These are phyloP conservation scores for Pythium grandisporangium DNA, from an alignment of 352 stramenopile genomes.

Conservation along the genomic window DNA sequence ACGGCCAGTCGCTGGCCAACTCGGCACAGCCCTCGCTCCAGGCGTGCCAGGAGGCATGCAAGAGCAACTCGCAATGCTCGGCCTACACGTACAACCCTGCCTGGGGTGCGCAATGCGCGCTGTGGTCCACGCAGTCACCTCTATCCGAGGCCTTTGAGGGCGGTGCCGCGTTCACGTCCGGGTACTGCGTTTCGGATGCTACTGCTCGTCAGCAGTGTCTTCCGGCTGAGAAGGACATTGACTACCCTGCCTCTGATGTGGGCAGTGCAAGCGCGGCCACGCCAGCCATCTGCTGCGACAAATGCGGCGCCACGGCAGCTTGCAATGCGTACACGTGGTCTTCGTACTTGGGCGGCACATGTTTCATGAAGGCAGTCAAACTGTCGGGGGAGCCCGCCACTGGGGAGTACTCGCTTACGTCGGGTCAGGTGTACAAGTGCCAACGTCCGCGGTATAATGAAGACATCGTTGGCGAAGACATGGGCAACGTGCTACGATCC, in stretches of 20 bases:
- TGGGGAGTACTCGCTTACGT: background rate
- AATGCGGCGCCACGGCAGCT: background rate
- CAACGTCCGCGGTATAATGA: background rate
- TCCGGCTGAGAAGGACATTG: background rate
- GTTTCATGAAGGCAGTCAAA: background rate
- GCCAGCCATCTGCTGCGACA: background rate
- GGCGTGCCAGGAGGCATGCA: no score
- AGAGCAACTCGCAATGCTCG: background rate
- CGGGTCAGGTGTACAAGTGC: background rate
- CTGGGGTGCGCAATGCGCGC: background rate
- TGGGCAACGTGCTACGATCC: constrained; percentile 26
- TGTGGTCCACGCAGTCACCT: background rate
- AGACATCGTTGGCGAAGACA: constrained; percentile 1
- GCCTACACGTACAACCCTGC: background rate
- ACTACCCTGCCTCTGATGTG: background rate
- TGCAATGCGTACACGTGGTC: background rate
- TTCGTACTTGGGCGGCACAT: background rate
- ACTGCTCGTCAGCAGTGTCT: background rate
- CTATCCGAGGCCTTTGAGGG: background rate
- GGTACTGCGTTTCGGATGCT: background rate
- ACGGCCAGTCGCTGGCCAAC: no score
- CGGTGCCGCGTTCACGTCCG: background rate
- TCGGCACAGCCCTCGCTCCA: no score
- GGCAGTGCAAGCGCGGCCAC: background rate
- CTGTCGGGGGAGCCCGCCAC: background rate